Percentiles rank a stretch among this genome's conserved stretches.
Conservation (phyloP, 495 filamentous ascomycete species). For the Aspergillus homomorphus region DNA sequence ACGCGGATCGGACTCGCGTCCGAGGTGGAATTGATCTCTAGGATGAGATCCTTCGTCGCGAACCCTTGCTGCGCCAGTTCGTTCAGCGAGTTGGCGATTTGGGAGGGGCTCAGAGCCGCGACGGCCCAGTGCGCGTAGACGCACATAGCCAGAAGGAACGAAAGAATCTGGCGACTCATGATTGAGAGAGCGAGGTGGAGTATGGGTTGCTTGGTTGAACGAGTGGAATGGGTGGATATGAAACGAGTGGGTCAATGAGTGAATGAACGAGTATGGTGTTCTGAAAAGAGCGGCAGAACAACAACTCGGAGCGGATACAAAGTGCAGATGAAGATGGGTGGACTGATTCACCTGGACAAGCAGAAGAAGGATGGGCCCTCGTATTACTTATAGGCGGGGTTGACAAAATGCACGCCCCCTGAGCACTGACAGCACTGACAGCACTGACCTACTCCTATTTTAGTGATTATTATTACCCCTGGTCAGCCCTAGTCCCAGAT, state of each 20-base stretch:
- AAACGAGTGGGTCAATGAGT: not conserved
- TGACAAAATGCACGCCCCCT: not conserved
- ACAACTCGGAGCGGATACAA: not conserved
- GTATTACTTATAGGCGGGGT: not conserved
- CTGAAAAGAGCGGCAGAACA: slow-evolving; percentile 9
- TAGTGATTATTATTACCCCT: not conserved
- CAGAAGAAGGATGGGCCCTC: not conserved
- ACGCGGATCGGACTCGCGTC: not conserved
- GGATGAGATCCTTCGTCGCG: not conserved
- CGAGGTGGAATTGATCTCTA: slow-evolving; percentile 4
- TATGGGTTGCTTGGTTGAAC: not conserved
- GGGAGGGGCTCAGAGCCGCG: not conserved
- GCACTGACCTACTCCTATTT: too few relatives aligned
- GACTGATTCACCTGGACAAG: not conserved
- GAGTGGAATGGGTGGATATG: not conserved
- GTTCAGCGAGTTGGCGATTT: slow-evolving; percentile 4
- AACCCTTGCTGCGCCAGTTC: slow-evolving; percentile 2
- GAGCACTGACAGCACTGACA: too few relatives aligned
- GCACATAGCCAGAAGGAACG: not conserved
- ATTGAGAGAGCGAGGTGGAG: not conserved
- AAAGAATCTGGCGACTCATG: not conserved
- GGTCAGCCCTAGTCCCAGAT: not conserved
- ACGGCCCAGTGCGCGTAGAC: not conserved
- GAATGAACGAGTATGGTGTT: not conserved
- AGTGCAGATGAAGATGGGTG: not conserved